A percentile compares a stretch with the other conserved stretches of the same genome.
These are phyloP conservation scores for Selaginella moellendorffii DNA, from an alignment of 75 land plant species.

Conservation along the genomic window DNA sequence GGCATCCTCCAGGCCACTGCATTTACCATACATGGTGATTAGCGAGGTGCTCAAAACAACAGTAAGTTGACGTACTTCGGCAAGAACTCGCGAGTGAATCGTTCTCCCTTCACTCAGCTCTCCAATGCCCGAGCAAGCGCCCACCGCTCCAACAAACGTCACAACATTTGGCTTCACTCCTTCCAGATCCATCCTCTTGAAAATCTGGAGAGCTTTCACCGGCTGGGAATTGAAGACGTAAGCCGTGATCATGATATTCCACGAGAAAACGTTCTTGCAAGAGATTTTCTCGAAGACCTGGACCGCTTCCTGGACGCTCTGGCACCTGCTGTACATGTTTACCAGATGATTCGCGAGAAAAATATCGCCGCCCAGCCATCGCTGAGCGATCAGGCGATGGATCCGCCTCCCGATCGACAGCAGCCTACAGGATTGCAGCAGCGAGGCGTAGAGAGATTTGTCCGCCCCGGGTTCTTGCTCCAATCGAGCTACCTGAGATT, in stretches of 20 bases:
- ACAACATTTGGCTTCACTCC: background rate
- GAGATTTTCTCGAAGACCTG: background rate
- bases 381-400: background rate
- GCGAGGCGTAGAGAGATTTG: conserved; percentile 4
- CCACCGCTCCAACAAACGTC: background rate
- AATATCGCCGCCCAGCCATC: background rate
- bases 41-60: background rate
- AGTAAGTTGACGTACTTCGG: background rate
- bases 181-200: background rate
- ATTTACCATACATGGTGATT: background rate
- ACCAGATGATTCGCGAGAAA: conserved; percentile 4
- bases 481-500: background rate
- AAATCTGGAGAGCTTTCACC: background rate
- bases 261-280: background rate
- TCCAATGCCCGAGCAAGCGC: background rate
- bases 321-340: background rate
- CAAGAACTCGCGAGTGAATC: background rate
- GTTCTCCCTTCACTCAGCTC: background rate
- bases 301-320: background rate
- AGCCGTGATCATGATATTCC: background rate
- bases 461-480: background rate
- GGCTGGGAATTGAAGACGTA: too few species aligned
- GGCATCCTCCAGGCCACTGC: background rate
- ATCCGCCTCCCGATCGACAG: background rate
- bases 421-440: background rate